A percentile compares a stretch with the other conserved stretches of the same genome.
Evolutionary conservation across 169 alveolate species (phyloP).

Genomic region (Amoebophrya sp.): DNA sequence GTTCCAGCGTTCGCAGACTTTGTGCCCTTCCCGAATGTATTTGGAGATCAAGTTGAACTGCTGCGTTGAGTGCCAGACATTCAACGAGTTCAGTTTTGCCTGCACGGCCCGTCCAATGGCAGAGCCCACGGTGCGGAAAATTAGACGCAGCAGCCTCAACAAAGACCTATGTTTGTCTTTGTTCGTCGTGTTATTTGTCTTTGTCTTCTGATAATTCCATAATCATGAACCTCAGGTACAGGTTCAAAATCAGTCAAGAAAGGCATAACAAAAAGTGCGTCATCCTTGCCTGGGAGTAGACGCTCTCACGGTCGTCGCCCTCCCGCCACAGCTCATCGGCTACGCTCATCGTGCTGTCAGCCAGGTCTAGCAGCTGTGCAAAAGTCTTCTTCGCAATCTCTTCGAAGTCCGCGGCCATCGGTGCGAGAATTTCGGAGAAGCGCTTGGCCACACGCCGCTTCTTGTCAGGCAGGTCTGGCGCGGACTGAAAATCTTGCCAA

Average conservation of each 20-base stretch:
- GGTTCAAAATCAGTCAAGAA: slow-evolving; percentile 35
- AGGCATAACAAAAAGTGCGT: background rate
- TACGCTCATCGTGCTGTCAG: slow-evolving; percentile 51
- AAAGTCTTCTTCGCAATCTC: slow-evolving; percentile 42
- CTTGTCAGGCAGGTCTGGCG: background rate
- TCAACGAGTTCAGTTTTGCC: slow-evolving; percentile 44
- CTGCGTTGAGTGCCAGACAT: slow-evolving; percentile 51
- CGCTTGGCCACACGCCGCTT: background rate
- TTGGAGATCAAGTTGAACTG: slow-evolving; percentile 54
- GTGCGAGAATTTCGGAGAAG: background rate
- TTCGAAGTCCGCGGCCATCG: background rate
- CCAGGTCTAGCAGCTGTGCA: slow-evolving; percentile 54
- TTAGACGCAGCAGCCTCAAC: background rate
- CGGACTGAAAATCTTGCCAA: slow-evolving; percentile 28
- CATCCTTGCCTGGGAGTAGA: background rate
- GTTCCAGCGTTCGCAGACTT: slow-evolving; percentile 59
- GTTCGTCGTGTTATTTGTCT: too few species aligned
- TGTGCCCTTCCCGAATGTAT: slow-evolving; percentile 61
- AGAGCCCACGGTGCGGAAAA: background rate
- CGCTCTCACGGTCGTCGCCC: slow-evolving; percentile 32
- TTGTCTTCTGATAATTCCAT: too few species aligned
- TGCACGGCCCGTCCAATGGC: slow-evolving; percentile 53
- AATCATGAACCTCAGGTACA: background rate
- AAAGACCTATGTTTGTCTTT: too few species aligned
- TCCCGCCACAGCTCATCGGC: slow-evolving; percentile 52